These are phyloP conservation scores for Phytophthora fragariaefolia DNA, from an alignment of 352 stramenopile genomes.

Conservation along the genomic window DNA sequence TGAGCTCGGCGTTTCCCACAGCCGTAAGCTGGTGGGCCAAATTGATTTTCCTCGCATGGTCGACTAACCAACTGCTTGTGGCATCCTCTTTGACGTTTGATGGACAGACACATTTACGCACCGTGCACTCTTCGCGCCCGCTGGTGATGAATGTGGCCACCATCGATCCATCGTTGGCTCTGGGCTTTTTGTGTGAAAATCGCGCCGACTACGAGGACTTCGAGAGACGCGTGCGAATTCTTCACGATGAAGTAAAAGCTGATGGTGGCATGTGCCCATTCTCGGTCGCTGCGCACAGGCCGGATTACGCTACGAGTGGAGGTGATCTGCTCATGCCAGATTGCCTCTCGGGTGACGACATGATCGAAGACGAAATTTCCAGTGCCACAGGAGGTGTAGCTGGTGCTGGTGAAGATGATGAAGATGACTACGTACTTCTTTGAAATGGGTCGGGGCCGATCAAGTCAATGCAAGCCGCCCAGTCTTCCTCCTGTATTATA, in stretches of 20 bases:
- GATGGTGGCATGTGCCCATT: constrained; percentile 65
- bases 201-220: constrained; percentile 79
- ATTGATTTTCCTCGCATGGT: background rate
- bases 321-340: constrained; percentile 57
- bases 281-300: constrained; percentile 60
- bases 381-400: constrained; percentile 11
- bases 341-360: constrained; percentile 69
- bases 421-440: constrained; percentile 82
- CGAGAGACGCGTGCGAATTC: constrained; percentile 47
- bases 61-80: constrained; percentile 1
- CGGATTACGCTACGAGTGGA: constrained; percentile 62
- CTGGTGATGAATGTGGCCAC: constrained; percentile 85
- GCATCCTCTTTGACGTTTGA: constrained; percentile 15
- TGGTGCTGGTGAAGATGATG: constrained; percentile 45
- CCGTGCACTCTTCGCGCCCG: constrained; percentile 58
- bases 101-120: constrained; percentile 70
- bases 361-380: constrained; percentile 55
- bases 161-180: constrained; percentile 94
- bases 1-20: constrained; percentile 78
- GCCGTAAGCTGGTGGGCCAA: constrained; percentile 43
- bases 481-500: constrained; percentile 36
- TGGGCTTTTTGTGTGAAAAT: constrained; percentile 93
- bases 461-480: constrained; percentile 24
- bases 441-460: constrained; percentile 29
- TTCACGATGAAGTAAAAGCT: constrained; percentile 51